Base-by-base conservation (phyloP, 352 stramenopile genomes). In the Phytophthora ohioensis region DNA sequence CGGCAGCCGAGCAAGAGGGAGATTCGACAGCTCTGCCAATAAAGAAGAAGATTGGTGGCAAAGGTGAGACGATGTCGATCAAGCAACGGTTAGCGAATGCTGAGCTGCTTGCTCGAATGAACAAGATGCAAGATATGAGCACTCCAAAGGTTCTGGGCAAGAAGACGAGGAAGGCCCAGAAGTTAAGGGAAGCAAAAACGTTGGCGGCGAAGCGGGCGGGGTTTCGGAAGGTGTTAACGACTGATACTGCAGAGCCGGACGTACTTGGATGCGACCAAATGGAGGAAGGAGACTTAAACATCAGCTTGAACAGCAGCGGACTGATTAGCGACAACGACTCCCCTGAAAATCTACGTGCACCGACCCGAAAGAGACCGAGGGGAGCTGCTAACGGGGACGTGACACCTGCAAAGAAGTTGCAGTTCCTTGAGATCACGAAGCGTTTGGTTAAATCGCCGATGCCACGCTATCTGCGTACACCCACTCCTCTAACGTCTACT, bases 111-210 rank as follows among this genome's bases (percentile, higher is more conserved):
- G 64, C 79, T 39, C 69, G 71, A 45, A 83, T 90, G 49, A 70
- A 57, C 27, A 82, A 80, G 43, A 81, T 89, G 61, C 80, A 90
- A 48, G 85, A 93, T 34, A 80, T 91, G 32, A 77, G 67, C 35
- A 93, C 85, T 10, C 85, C 85, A 21, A 91, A 90, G 64, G 80
- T 90, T 11, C 45, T 82, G n/a, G 58, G 51, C 8, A 91, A 90
- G 65, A 91, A 90, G 51, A 64, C 52, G 4, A 85, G 79, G 39
- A 81, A 81, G 9, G 21, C 53, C 3, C 52, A 78, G 13, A 86
- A 76, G 43, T 78, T 85, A 54, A 70, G 69, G 39, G 48, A 62
- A 3, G 58, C 54, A 43, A 78, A 68, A 10, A 66, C 68, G 31
- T 58, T 86, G 4, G 73, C 79, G 9, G 66, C 61, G 0, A 88